Evolutionary conservation across 345 rosid genomes (phyloP).

Genomic region (Sonneratia caseolaris): DNA sequence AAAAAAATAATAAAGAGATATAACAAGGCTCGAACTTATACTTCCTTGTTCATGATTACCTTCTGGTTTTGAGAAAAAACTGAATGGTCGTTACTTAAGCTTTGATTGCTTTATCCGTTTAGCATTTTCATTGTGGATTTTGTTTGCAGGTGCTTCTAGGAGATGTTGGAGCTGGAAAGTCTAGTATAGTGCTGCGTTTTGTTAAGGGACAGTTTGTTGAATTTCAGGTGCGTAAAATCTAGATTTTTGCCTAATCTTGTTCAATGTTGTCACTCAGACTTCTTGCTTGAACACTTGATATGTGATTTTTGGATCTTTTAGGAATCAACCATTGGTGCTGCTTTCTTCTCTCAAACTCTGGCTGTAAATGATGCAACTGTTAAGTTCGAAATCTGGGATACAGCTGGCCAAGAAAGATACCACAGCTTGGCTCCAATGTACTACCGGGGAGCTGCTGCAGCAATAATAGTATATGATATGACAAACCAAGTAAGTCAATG

Average conservation of each 20-base stretch:
- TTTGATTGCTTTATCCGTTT: not conserved
- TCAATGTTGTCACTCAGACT: not conserved
- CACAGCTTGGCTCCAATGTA: slow-evolving; percentile 99
- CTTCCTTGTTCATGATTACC: not conserved
- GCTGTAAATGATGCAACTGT: slow-evolving; percentile 87
- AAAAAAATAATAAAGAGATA: too few species aligned
- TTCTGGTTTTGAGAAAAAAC: too few species aligned
- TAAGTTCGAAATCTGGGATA: slow-evolving; percentile 99
- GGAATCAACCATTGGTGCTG: slow-evolving; percentile 99
- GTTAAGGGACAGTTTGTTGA: slow-evolving; percentile 89
- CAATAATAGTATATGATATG: slow-evolving; percentile 79
- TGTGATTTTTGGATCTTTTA: slow-evolving; percentile 13
- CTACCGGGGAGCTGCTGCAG: slow-evolving; percentile 95
- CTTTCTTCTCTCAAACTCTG: slow-evolving; percentile 88
- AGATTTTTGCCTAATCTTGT: not conserved
- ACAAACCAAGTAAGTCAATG: slow-evolving; percentile 56
- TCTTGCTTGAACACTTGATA: slow-evolving; percentile 1
- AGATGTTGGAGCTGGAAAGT: slow-evolving; percentile 94
- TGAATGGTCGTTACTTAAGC: not conserved
- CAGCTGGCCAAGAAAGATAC: slow-evolving; percentile 96
- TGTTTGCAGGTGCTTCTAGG: slow-evolving; percentile 78
- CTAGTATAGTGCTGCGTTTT: slow-evolving; percentile 84
- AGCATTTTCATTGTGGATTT: slow-evolving; percentile 9
- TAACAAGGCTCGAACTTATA: too few species aligned
- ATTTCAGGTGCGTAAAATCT: slow-evolving; percentile 47